phyloP scores from a whole-genome alignment of 495 filamentous ascomycete genomes.

The Podospora didyma region DNA sequence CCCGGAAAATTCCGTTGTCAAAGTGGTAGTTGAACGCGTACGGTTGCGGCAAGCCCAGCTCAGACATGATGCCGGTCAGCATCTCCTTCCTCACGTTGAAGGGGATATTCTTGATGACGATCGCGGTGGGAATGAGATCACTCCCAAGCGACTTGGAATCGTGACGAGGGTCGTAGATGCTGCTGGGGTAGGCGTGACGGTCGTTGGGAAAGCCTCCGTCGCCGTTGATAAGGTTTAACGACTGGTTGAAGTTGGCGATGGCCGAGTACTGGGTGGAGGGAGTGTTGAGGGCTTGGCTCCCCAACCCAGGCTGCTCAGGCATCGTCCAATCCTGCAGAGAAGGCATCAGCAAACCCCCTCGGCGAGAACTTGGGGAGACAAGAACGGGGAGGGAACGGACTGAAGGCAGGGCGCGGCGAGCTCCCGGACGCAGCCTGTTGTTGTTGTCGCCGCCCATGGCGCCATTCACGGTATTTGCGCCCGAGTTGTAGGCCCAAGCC shows the following conservation, averaged over 20 bases:
- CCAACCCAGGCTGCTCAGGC: constrained; percentile 37
- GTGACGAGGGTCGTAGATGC: constrained; percentile 31
- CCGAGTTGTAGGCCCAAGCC: constrained; percentile 47
- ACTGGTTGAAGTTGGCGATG: constrained; percentile 19
- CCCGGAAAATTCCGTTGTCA: constrained; percentile 95
- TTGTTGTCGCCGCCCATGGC: constrained; percentile 42
- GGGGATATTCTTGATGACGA: constrained; percentile 99
- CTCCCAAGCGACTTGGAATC: constrained; percentile 32
- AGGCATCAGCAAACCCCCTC: constrained; percentile 6
- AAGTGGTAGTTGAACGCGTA: constrained; percentile 99
- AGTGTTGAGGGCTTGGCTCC: constrained; percentile 36
- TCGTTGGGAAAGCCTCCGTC: constrained; percentile 23
- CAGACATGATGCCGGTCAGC: constrained; percentile 86
- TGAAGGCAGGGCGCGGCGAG: constrained; percentile 43
- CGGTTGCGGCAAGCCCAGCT: constrained; percentile 82
- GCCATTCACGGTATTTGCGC: constrained; percentile 44
- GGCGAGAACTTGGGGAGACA: not conserved
- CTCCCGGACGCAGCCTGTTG: constrained; percentile 39
- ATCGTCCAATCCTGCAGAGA: constrained; percentile 44
- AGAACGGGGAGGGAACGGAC: constrained; percentile 32
- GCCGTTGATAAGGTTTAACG: constrained; percentile 29
- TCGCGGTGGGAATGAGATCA: constrained; percentile 94
- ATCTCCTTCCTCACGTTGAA: constrained; percentile 98
- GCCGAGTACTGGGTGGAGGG: constrained; percentile 30
- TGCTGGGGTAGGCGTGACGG: constrained; percentile 24